Base-by-base conservation (phyloP, 148 eudicot species). In the Rhododendron ovatum region DNA sequence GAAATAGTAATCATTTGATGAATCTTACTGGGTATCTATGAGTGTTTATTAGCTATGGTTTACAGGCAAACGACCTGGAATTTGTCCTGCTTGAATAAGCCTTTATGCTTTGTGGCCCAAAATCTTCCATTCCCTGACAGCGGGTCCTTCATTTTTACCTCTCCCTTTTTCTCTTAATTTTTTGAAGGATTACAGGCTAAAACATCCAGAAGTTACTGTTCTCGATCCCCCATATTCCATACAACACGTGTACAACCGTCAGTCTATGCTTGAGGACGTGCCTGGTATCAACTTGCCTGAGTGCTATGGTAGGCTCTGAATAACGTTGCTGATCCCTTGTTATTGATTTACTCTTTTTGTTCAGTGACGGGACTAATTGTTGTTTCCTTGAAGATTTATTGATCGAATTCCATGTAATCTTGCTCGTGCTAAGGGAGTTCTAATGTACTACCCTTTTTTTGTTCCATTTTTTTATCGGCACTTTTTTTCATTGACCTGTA, bases 211-310 rank as follows among this genome's bases (percentile, higher is more conserved):
- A 86, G 95, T 93, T 50, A 89, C 86, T 39, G 90, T 93, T 78
- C 94, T 93, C 43, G 95, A 93, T 92, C 94, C 95, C 83, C 95
- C 95, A 45, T 87, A 89, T 88, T 92, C 95, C 47, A 93, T 93
- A 90, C 88, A 92, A 85, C 92, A 90, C 65, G 91, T 93, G 35
- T 89, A 86, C 83, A 93, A 93, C 85, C 92, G 94, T 28, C 93
- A 93, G 82, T 90, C 95, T 61, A 93, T 93, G 95, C 93, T 93
- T 45, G 91, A 90, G 89, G 89, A 91, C 82, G 95, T 93, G 87
- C 93, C 94, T 91, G 95, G 88, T 74, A 87, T 93, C 83, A 86
- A 89, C 88, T 89, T 93, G 88, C 86, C 90, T 47, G 93, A 92
- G 82, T 87, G 76, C 83, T 85, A 90, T 65, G 95, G 95, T 93